Conservation (phyloP, 805 yeast genomes). For the Peterozyma toletana region DNA sequence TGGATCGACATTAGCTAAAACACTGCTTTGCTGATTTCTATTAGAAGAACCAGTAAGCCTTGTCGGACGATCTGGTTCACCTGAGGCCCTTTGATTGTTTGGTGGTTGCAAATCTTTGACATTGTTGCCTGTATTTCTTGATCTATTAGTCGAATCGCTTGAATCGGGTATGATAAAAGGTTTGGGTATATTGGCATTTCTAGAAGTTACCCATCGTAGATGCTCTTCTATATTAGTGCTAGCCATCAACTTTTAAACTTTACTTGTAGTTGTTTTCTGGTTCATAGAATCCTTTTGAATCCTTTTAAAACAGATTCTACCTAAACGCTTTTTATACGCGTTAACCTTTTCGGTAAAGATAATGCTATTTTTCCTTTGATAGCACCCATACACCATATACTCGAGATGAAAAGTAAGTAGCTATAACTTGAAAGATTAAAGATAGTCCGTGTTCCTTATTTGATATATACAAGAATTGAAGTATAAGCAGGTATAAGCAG, state of each 20-base stretch:
- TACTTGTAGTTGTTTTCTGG: not conserved
- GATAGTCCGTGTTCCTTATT: no score
- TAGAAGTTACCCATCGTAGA: slow-evolving; percentile 2
- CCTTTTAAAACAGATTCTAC: no score
- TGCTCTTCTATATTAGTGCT: slow-evolving; percentile 4
- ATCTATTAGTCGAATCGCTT: no score
- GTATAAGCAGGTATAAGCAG: not conserved
- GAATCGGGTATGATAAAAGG: no score
- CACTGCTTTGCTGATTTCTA: not conserved
- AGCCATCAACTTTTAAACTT: not conserved
- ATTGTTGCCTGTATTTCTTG: not conserved
- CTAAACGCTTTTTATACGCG: no score
- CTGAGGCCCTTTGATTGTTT: not conserved
- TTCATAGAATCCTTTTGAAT: no score
- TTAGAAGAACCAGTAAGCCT: not conserved
- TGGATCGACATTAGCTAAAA: slow-evolving; percentile 5
- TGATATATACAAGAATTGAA: not conserved
- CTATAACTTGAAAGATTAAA: no score
- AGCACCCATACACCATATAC: no score
- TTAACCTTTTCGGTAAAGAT: no score
- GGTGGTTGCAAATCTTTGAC: not conserved
- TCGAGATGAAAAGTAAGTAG: no score
- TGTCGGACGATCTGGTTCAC: not conserved
- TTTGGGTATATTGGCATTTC: slow-evolving; percentile 5
- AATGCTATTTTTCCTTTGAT: no score